Percentiles rank a stretch among this genome's conserved stretches.
Evolutionary conservation across 148 eudicot species (phyloP).

Genomic region (Pharnaceum exiguum): DNA sequence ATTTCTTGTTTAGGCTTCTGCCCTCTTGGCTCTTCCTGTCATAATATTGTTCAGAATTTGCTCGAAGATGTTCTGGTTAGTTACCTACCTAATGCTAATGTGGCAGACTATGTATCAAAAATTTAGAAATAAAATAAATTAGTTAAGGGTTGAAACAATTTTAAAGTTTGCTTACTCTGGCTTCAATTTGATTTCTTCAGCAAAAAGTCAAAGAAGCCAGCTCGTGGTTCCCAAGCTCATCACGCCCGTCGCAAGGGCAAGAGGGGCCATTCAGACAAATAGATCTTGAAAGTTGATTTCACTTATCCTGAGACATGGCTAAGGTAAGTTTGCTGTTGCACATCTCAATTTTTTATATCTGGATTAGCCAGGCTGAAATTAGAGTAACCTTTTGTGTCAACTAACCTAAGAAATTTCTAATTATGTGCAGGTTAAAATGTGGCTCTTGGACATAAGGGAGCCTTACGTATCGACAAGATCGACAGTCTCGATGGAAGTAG

Average conservation of each 20-base stretch:
- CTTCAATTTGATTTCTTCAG: conserved; percentile 30
- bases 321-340: conserved; percentile 20
- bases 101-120: too few relatives aligned
- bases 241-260: conserved; percentile 73
- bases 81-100: neutral
- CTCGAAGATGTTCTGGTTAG: conserved; percentile 67
- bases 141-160: neutral
- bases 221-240: conserved; percentile 34
- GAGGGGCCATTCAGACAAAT: conserved; percentile 68
- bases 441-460: neutral
- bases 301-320: conserved; percentile 7
- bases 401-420: too few relatives aligned
- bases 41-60: conserved; percentile 44
- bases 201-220: conserved; percentile 39
- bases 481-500: neutral
- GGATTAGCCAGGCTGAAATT: too few relatives aligned
- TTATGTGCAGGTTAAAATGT: too few relatives aligned
- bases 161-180: neutral
- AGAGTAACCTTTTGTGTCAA: too few relatives aligned
- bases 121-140: neutral
- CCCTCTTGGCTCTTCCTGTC: conserved; percentile 75
- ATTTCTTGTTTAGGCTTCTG: conserved; percentile 63
- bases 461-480: neutral
- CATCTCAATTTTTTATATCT: too few relatives aligned
- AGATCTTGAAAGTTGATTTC: conserved; percentile 18